Evolutionary conservation across 176 grass and related monocot genomes (phyloP), one percentile per base, ranked within the genome.

Genomic region (Carex littledalei): DNA sequence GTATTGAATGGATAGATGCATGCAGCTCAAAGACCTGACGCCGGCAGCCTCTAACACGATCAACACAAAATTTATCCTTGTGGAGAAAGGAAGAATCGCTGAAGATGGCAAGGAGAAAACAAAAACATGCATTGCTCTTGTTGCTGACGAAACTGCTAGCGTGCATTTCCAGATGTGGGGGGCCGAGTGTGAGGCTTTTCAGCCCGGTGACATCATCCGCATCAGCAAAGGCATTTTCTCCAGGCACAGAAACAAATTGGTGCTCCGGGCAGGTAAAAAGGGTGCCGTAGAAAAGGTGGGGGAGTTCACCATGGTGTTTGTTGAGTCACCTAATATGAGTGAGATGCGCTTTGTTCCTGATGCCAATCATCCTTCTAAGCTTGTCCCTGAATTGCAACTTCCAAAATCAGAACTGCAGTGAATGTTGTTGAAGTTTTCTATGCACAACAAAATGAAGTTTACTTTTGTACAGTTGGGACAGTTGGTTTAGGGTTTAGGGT

Each of bases 321-420:
- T 93, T 9, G 93, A 98, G 86, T 91, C 89, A 49, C 95, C 93
- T 21, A 98, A 98, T 86, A 92, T 93, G 91, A 98, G 92, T 59
- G 91, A 98, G 93, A 10, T 95, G 80, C 84, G 49, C 71, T 90
- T 88, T 84, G 64, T 43, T 0, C 35, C 67, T 45, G 67, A 71
- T 71, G 37, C 67, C 5, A 10, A 43, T 71, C 67, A 45, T 39
- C 16, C 67, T 71, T 71, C 68, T 45, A 47, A 47, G 39, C 37
- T 47, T 72, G 37, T 72, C 18, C 39, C 18, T 45, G 18, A 72
- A 71, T 71, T 18, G 9, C 17, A 71, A 43, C 4, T 20, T 26
- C 14, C 6, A 50, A 50, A 50, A 50, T 50, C 16, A 0, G 3
- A 45, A 71, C 17, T 37, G 17, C 10, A 67, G 64, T 67, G 3